Evolutionary conservation across 192 early-diverging fungal genomes (phyloP), one percentile per base, ranked within the genome.

Genomic region (Geranomyces michiganensis): DNA sequence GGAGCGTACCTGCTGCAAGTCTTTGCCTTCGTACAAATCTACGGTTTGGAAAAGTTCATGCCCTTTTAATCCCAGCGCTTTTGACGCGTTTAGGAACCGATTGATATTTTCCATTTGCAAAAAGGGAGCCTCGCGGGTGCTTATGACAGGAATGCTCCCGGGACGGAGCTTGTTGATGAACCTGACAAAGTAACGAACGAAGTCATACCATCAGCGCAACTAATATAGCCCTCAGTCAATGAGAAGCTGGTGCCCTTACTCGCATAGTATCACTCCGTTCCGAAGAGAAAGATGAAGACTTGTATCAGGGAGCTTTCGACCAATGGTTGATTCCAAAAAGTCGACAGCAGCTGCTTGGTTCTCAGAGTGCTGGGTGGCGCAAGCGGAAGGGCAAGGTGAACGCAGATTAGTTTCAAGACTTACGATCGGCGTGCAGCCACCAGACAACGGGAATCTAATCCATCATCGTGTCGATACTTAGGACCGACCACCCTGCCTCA

Each of bases 31-130:
- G 67, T 78, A 94, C 49, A 94, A 74, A 67, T 94, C 92, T 27
- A 94, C 86, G 10, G 92, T 94, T 75, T 94, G 92, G 73, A 94
- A 94, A 0, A 89, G 79, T 56, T 92, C 90, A 74, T 84, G 81
- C 56, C 85, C 83, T 19, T 88, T 88, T 43, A 90, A 83, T 36
- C 92, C 92, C 24, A 91, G 67, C 85, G 81, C 17, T 79, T 62
- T 36, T 70, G 80, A 15, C 10, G 85, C 87, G 48, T 69, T 46
- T 58, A 93, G 80, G 74, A 91, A 93, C 51, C 78, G 83, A 59
- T 87, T 87, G 78, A 93, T 92, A 70, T 93, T 93, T 73, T 93
- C 92, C 92, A 93, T 93, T 82, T 91, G 65, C 64, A 75, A 27
- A 76, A 95, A 95, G 17, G 93, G 90, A 15, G 90, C 70, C 55